Evolutionary conservation across 257 asterid genomes (phyloP), one percentile per base, ranked within the genome.

Genomic region (Fraxinus americana): DNA sequence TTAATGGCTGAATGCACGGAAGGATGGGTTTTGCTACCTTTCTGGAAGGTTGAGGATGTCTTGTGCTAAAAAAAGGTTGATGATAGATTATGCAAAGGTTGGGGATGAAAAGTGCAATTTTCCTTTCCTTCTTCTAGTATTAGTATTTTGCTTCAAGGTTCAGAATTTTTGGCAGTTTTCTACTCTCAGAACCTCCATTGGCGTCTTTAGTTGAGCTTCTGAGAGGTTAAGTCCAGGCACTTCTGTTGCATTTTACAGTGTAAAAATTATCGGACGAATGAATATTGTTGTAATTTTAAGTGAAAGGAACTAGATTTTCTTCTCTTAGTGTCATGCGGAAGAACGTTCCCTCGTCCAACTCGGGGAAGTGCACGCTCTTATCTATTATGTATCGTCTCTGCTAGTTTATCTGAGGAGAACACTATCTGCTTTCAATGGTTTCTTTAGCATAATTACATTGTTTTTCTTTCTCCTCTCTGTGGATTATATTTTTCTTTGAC

Each of bases 231-330:
- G 69, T 71, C 10, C 3, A 52, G 25, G 23, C 25, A 9, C 25
- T 65, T 63, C 43, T 38, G 68, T 57, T 27, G 69, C 63, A 76
- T 69, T 23, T 43, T 43, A 67, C 48, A n/a, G 25, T 9, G 29
- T 43, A 35, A 8, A 13, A 35, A 36, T 32, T 48, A 32, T 71
- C 65, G 32, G 27, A 70, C 43, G 39, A 70, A 41, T 19, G 14
- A 67, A 73, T 69, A 10, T 67, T 2, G 48, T 50, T 57, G 21
- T 71, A 35, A 80, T 39, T 69, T 59, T 32, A 21, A 67, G 7
- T 7, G 29, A 0, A 34, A 52, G 52, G 34, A 72, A 27, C 36
- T 45, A 16, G 35, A n/a, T 70, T 61, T 61, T 57, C 54, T 25
- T 63, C n/a, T 63, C 36, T 63, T 11, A 17, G n/a, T 7, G 34